Evolutionary conservation across 139 green algal genomes (phyloP).

Genomic region (Edaphochlamys debaryana): DNA sequence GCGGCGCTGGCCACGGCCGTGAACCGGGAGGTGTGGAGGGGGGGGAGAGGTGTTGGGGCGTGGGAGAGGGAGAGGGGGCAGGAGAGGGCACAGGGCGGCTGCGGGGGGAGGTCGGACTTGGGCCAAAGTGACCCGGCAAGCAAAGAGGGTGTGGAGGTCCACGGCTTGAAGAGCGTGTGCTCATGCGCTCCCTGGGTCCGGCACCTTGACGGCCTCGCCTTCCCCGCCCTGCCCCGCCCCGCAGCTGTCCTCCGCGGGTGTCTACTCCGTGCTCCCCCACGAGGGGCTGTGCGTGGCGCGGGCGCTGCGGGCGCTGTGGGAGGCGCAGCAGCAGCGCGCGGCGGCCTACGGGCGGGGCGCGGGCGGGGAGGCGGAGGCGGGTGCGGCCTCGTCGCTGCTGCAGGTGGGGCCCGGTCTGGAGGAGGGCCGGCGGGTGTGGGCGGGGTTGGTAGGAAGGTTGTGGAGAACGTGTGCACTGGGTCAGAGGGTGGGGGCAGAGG

Average conservation of each 20-base stretch:
- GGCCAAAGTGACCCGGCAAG: too few species aligned
- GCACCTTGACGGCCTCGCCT: too few species aligned
- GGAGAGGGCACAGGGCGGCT: background rate
- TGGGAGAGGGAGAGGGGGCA: background rate
- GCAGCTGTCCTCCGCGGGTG: constrained; percentile 1
- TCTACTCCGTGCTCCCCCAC: constrained; percentile 2
- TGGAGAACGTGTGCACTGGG: too few species aligned
- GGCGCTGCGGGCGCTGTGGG: constrained; percentile 15
- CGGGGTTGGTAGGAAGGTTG: background rate
- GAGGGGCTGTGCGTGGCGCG: constrained; percentile 19
- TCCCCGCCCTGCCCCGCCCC: background rate
- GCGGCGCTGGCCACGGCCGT: background rate
- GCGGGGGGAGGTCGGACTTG: background rate
- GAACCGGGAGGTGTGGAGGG: constrained; percentile 8
- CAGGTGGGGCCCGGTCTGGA: background rate
- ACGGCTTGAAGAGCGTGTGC: too few species aligned
- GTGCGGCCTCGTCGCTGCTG: background rate
- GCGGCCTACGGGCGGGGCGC: background rate
- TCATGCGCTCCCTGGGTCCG: too few species aligned
- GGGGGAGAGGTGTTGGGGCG: background rate
- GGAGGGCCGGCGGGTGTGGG: background rate
- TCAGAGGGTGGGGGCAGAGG: too few species aligned
- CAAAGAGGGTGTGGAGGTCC: too few species aligned
- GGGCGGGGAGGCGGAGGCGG: background rate
- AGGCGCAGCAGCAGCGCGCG: constrained; percentile 4